Evolutionary conservation across 1,284 basidiomycete genomes (phyloP).

Genomic region (Tylopilus orsonianus): DNA sequence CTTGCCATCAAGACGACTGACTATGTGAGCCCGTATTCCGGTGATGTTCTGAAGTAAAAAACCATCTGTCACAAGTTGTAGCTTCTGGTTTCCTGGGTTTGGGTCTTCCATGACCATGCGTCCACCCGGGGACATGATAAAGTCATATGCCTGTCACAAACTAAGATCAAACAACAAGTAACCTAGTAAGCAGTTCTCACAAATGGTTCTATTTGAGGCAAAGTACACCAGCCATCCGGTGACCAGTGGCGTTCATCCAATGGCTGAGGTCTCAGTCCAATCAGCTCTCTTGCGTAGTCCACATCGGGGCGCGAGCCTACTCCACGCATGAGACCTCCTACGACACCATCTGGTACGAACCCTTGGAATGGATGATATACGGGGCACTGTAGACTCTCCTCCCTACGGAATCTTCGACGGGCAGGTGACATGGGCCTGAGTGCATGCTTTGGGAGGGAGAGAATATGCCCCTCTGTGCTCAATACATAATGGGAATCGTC

Average conservation of each 20-base stretch:
- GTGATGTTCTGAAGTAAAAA: conserved; percentile 75
- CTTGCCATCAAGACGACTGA: conserved; percentile 76
- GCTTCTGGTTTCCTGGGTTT: conserved; percentile 65
- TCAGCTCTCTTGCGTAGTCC: conserved; percentile 74
- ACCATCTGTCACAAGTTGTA: conserved; percentile 64
- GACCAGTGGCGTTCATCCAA: conserved; percentile 60
- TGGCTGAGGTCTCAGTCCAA: conserved; percentile 51
- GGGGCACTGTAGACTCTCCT: conserved; percentile 74
- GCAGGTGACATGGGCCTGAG: conserved; percentile 56
- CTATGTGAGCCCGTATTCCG: conserved; percentile 74
- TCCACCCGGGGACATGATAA: conserved; percentile 66
- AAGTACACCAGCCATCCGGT: conserved; percentile 69
- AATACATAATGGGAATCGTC: conserved; percentile 84
- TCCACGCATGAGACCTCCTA: conserved; percentile 56
- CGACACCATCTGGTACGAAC: conserved; percentile 34
- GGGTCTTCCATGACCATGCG: conserved; percentile 61
- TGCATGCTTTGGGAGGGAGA: conserved; percentile 59
- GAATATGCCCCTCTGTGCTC: conserved; percentile 92
- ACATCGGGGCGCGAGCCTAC: conserved; percentile 70
- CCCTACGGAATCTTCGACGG: conserved; percentile 60
- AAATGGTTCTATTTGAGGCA: conserved; percentile 68
- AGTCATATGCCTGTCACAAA: conserved; percentile 65
- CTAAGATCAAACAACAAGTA: conserved; percentile 8
- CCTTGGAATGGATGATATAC: conserved; percentile 52
- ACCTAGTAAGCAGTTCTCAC: conserved; percentile 44